Evolutionary conservation across 2,329 filamentous ascomycete species (phyloP), one percentile per base, ranked within the genome.

Genomic region (Botrytis porri): DNA sequence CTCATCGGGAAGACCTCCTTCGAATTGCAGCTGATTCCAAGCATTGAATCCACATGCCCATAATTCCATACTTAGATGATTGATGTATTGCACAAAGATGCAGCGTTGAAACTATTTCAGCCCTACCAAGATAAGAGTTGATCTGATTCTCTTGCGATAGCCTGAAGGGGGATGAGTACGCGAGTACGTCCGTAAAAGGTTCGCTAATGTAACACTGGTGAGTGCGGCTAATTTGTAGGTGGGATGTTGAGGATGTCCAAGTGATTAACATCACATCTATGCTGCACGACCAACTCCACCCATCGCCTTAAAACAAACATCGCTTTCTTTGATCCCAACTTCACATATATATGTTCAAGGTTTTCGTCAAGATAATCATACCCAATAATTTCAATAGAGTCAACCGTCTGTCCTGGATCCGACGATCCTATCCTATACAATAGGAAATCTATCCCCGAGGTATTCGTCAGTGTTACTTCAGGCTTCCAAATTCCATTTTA

Each of bases 41-140:
- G 87, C 86, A 77, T 90, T 90, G 81, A 88, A 86, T 59, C 88
- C 88, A 4, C 85, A 76, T 60, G 85, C 87, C 77, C 86, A 87
- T 8, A 90, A 79, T 70, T 86, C 82, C 86, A 88, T 78, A 25
- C 57, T 32, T 18, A 29, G 51, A 25, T 37, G 18, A 57, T 35
- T 37, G 18, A 57, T 35, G 48, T 67, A 67, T 41, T 9, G 41
- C 64, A 18, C 25, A 29, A 32, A 41, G 62, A 41, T 57, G 25
- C 45, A 32, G 16, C 25, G 18, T 57, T 57, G 16, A 25, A 20
- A 29, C 4, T 57, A 9, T 41, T 41, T 43, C 65, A 67, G 48
- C 48, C 65, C 35, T 67, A 57, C 35, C 48, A 57, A 41, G 35
- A 67, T 9, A 29, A 22, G 45, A 57, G 25, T 22, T 67, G 41